Evolutionary conservation across 1,139 yeast genomes (phyloP).

Genomic region (Hanseniaspora sp.): DNA sequence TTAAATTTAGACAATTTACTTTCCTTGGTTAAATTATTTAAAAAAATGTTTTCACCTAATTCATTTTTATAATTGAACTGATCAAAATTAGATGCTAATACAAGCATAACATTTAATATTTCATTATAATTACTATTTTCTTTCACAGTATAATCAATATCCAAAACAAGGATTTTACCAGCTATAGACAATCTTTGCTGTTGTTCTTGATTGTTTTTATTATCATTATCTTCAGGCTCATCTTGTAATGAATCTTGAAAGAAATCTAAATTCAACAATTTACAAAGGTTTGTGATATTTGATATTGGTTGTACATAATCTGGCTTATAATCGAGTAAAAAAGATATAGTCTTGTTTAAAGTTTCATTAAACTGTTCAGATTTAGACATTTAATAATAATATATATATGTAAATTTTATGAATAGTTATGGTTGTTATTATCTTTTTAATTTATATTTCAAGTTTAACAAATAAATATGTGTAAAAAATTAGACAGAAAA

Average conservation of each 20-base stretch:
- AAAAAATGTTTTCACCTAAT: conserved; percentile 20
- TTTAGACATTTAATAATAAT: not conserved
- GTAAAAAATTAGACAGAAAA: no score
- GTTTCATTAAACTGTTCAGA: conserved; percentile 1
- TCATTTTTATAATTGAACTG: conserved; percentile 27
- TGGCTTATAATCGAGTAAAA: conserved; percentile 28
- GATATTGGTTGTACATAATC: conserved; percentile 27
- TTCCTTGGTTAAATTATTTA: conserved; percentile 24
- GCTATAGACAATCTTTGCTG: conserved; percentile 28
- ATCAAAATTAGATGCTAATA: conserved; percentile 30
- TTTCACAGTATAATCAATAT: conserved; percentile 26
- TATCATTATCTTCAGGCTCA: conserved; percentile 14
- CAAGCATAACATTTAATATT: conserved; percentile 29
- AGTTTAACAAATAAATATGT: no score
- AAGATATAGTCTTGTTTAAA: conserved; percentile 18
- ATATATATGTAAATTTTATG: no score
- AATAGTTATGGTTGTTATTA: no score
- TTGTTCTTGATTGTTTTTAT: conserved; percentile 12
- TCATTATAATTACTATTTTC: conserved; percentile 21
- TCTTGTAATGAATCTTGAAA: conserved; percentile 27
- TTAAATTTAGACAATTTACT: conserved; percentile 1
- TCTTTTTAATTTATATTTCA: no score
- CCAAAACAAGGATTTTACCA: conserved; percentile 30
- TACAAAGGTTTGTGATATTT: conserved; percentile 30
- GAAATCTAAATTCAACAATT: conserved; percentile 29